phyloP scores from a whole-genome alignment of 805 yeast genomes.

The Myxozyma udenii region DNA sequence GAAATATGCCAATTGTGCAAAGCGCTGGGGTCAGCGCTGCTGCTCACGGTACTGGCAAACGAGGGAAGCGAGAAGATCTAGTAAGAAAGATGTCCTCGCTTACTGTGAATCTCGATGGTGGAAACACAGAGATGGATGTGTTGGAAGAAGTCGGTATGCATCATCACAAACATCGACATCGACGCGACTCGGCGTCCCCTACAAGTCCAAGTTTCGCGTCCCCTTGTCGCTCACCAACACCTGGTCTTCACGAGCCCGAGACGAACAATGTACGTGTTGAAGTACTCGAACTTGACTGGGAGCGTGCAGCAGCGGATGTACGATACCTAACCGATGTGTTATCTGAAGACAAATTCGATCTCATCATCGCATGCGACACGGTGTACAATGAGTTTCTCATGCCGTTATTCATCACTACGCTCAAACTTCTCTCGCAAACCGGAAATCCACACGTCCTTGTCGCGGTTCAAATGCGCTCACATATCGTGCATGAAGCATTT shows the following conservation, averaged over 20 bases:
- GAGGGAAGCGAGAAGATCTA: too few relatives aligned
- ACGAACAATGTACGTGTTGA: conserved; percentile 35
- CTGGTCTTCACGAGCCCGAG: not conserved
- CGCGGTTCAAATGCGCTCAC: conserved; percentile 55
- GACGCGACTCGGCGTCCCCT: not conserved
- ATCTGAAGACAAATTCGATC: conserved; percentile 36
- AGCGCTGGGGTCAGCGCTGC: conserved; percentile 30
- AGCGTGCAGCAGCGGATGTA: conserved; percentile 42
- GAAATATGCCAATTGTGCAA: conserved; percentile 39
- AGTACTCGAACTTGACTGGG: conserved; percentile 63
- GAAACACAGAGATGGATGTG: too few relatives aligned
- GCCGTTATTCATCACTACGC: conserved; percentile 47
- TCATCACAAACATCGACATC: not conserved
- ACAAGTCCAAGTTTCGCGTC: not conserved
- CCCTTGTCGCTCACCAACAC: not conserved
- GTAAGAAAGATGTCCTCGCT: not conserved
- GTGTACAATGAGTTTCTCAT: conserved; percentile 62
- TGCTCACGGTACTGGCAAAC: not conserved
- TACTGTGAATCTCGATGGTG: not conserved
- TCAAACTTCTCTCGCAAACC: conserved; percentile 40
- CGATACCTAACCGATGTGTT: conserved; percentile 29
- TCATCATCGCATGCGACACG: conserved; percentile 61
- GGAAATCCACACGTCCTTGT: conserved; percentile 42
- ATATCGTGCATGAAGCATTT: conserved; percentile 49
- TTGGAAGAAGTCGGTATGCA: too few relatives aligned